Conservation (phyloP, 208 protist species). For the Trichomonas gallinae region DNA sequence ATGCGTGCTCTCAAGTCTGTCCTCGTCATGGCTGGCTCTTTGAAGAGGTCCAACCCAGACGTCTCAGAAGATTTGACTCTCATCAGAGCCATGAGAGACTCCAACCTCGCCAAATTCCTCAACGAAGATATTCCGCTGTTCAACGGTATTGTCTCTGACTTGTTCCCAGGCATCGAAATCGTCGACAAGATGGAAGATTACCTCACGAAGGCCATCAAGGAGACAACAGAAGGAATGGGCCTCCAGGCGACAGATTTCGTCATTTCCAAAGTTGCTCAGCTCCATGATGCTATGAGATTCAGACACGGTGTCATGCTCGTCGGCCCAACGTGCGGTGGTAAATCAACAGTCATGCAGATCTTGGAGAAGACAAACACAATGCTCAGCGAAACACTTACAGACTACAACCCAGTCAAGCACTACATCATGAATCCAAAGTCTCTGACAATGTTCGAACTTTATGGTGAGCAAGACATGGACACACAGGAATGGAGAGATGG, state of each 20-base stretch:
- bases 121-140: slow-evolving; percentile 90
- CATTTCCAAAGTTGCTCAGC: slow-evolving; percentile 26
- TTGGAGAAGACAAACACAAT: slow-evolving; percentile 19
- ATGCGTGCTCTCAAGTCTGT: slow-evolving; percentile 94
- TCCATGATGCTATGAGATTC: slow-evolving; percentile 25
- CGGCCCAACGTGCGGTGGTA: slow-evolving; percentile 78
- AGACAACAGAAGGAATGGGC: slow-evolving; percentile 52
- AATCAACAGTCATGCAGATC: slow-evolving; percentile 39
- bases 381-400: not conserved
- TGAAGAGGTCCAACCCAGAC: slow-evolving; percentile 80
- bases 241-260: slow-evolving; percentile 35
- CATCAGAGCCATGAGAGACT: slow-evolving; percentile 23
- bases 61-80: slow-evolving; percentile 86
- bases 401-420: slow-evolving; percentile 36
- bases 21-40: slow-evolving; percentile 85
- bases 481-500: slow-evolving; percentile 64
- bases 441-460: slow-evolving; percentile 82
- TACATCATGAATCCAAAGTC: slow-evolving; percentile 90
- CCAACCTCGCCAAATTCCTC: slow-evolving; percentile 94
- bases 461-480: slow-evolving; percentile 64
- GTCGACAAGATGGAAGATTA: slow-evolving; percentile 68
- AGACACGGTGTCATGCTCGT: slow-evolving; percentile 70
- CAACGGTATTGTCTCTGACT: slow-evolving; percentile 83
- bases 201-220: slow-evolving; percentile 66
- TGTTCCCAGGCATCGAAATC: slow-evolving; percentile 85